Evolutionary conservation across 73 alveolate genomes (phyloP).

Genomic region (Vitrella brassicaformis): DNA sequence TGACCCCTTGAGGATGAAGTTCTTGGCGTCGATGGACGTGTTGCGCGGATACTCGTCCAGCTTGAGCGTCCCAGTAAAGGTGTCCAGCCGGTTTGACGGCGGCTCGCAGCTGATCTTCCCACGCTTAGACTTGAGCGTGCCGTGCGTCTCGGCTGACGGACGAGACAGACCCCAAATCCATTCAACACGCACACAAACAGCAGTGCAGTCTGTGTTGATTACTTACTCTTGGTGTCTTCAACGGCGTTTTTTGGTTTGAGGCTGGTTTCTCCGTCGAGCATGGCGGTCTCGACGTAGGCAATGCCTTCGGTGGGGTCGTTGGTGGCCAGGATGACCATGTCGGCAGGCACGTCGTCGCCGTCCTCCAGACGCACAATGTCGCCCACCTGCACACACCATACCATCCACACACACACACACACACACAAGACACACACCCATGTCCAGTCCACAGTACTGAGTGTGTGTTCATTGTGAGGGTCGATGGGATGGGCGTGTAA

Average conservation of each 20-base stretch:
- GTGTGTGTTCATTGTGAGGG: too few species aligned
- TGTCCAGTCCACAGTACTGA: too few species aligned
- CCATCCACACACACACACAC: too few species aligned
- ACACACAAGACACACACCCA: too few species aligned
- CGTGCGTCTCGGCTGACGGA: too few species aligned
- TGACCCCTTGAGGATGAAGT: constrained; percentile 6
- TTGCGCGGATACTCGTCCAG: not conserved
- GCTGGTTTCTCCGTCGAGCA: constrained; percentile 93
- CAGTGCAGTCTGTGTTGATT: too few species aligned
- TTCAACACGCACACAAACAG: too few species aligned
- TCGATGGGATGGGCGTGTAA: too few species aligned
- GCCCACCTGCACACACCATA: not conserved
- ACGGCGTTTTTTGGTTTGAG: constrained; percentile 74
- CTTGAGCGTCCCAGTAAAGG: not conserved
- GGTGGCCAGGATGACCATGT: constrained; percentile 60
- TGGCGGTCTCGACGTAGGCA: constrained; percentile 79
- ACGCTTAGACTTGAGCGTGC: too few species aligned
- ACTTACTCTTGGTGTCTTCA: too few species aligned
- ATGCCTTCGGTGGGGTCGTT: constrained; percentile 41
- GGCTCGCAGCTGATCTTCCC: too few species aligned
- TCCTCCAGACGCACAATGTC: constrained; percentile 9
- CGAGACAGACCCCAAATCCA: too few species aligned
- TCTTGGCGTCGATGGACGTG: not conserved
- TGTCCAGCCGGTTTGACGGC: not conserved
- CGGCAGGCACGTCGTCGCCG: constrained; percentile 75